Evolutionary conservation across 1,284 basidiomycete genomes (phyloP).

Genomic region (Agaricales sp.): DNA sequence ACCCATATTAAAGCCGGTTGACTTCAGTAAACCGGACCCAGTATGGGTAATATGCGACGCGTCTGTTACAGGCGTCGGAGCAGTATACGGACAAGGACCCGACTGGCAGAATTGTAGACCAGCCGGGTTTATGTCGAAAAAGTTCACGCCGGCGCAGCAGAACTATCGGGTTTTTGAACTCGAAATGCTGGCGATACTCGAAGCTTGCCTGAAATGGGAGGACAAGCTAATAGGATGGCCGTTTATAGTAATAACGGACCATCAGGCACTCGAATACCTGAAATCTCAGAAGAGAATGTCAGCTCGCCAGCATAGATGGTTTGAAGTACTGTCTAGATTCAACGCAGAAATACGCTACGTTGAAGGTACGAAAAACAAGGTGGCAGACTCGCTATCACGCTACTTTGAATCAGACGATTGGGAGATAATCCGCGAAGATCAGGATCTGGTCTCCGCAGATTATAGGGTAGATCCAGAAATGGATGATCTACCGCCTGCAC

Average conservation of each 20-base stretch:
- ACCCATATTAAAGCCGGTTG: slow-evolving; percentile 23
- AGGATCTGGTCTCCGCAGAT: slow-evolving; percentile 20
- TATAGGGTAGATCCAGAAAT: slow-evolving; percentile 15
- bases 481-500: slow-evolving; percentile 14
- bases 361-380: slow-evolving; percentile 19
- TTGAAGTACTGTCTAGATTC: slow-evolving; percentile 23
- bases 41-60: slow-evolving; percentile 35
- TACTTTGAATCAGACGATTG: slow-evolving; percentile 20
- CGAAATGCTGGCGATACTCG: slow-evolving; percentile 26
- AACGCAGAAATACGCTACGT: slow-evolving; percentile 22
- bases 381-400: slow-evolving; percentile 22
- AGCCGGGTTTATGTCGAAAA: slow-evolving; percentile 29
- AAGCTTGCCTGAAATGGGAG: slow-evolving; percentile 26
- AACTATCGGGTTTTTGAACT: slow-evolving; percentile 25
- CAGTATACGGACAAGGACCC: slow-evolving; percentile 26
- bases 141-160: slow-evolving; percentile 26
- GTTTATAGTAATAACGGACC: slow-evolving; percentile 27
- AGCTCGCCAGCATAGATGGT: slow-evolving; percentile 20
- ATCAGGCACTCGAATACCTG: slow-evolving; percentile 25
- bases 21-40: slow-evolving; percentile 17
- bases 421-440: slow-evolving; percentile 11
- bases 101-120: slow-evolving; percentile 25
- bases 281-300: slow-evolving; percentile 14
- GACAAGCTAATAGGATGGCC: slow-evolving; percentile 22
- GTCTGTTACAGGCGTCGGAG: slow-evolving; percentile 24